phyloP scores from a whole-genome alignment of 208 protist genomes.

The Balamuthia mandrillaris region DNA sequence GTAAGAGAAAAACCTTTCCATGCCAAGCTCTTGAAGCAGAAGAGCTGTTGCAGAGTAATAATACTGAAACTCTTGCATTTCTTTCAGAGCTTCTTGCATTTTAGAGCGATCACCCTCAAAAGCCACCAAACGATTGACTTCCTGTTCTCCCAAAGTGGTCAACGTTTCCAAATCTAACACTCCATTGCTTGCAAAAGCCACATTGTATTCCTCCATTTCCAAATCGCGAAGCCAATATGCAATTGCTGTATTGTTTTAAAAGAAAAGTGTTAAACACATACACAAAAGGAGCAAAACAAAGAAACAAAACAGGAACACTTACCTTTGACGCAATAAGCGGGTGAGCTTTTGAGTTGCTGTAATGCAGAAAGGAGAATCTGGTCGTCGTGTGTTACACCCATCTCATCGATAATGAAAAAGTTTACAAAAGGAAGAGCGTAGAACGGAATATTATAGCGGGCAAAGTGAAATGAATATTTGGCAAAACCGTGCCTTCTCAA shows the following conservation, averaged over 20 bases:
- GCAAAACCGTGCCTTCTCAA: background rate
- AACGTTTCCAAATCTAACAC: conserved; percentile 33
- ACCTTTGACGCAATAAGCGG: conserved; percentile 26
- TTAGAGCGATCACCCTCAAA: background rate
- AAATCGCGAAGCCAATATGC: conserved; percentile 30
- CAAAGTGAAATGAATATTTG: conserved; percentile 31
- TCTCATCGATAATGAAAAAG: conserved; percentile 49
- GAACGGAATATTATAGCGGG: conserved; percentile 28
- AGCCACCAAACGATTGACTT: background rate
- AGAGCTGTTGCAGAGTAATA: conserved; percentile 19
- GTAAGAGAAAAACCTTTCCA: too few species aligned
- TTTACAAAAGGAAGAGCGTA: conserved; percentile 40
- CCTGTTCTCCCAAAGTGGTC: conserved; percentile 24
- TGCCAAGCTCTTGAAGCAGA: too few species aligned
- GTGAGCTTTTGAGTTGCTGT: conserved; percentile 28
- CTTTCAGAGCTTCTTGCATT: conserved; percentile 8
- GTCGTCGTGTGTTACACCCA: conserved; percentile 38
- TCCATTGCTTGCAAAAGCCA: conserved; percentile 18
- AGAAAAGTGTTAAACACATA: background rate
- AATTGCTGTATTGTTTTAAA: background rate
- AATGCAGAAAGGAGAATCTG: conserved; percentile 24
- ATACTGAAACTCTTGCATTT: conserved; percentile 37
- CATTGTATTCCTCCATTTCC: conserved; percentile 8
- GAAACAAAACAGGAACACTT: background rate
- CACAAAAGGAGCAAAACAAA: background rate